Conservation (phyloP, 495 filamentous ascomycete species). For the Trichoderma erinaceum region DNA sequence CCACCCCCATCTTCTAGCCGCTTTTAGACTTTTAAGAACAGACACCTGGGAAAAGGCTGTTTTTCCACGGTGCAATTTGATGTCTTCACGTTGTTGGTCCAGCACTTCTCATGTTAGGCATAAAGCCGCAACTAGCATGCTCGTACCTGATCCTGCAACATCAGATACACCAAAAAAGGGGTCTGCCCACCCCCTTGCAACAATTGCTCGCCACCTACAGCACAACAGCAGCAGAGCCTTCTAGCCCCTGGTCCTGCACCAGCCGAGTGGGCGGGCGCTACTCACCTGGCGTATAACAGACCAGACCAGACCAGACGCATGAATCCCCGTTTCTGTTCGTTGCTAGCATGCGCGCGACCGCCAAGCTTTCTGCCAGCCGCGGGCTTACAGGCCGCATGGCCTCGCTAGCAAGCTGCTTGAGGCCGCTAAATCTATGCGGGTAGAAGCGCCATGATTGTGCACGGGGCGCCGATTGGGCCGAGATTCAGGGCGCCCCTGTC, state of each 20-base stretch:
- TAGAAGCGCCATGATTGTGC: background rate
- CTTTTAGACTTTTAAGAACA: too few species aligned
- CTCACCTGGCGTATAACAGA: too few species aligned
- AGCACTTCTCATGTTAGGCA: background rate
- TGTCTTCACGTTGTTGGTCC: background rate
- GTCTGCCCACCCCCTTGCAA: background rate
- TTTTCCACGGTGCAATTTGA: background rate
- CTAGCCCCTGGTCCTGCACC: too few species aligned
- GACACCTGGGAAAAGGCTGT: background rate
- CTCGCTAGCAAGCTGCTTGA: background rate
- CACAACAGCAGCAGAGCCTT: too few species aligned
- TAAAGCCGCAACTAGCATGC: background rate
- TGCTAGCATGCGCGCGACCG: background rate
- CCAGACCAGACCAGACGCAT: background rate
- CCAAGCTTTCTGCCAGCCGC: slow-evolving; percentile 9
- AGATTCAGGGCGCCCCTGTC: background rate
- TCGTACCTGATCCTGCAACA: slow-evolving; percentile 1
- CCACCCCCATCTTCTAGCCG: too few species aligned
- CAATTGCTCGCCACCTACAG: background rate
- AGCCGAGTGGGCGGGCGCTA: too few species aligned
- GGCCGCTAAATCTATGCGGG: background rate
- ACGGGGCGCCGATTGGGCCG: slow-evolving; percentile 3
- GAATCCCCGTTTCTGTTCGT: background rate
- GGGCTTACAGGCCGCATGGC: background rate
- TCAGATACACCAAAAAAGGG: background rate